A percentile compares a stretch with the other conserved stretches of the same genome.
These are phyloP conservation scores for Kodamaea anthophila DNA, from an alignment of 1,139 yeast genomes.

Conservation along the genomic window DNA sequence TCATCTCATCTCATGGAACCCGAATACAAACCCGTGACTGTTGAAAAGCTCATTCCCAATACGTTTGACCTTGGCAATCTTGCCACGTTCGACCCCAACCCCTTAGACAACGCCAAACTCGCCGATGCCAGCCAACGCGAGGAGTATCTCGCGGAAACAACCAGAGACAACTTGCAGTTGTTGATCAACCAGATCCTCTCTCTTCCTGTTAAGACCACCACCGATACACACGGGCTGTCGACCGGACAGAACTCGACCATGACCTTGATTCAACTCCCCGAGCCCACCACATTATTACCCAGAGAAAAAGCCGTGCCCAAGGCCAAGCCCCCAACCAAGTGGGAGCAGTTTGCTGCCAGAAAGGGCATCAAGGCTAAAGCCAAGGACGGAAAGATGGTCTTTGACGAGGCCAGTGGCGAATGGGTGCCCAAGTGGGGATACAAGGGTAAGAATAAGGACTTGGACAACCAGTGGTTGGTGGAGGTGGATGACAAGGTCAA, in stretches of 20 bases:
- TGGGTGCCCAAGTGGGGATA: constrained; percentile 99
- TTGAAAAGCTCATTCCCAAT: constrained; percentile 83
- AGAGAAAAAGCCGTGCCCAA: constrained; percentile 95
- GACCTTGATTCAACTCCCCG: constrained; percentile 82
- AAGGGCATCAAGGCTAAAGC: constrained; percentile 92
- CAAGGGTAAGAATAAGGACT: constrained; percentile 81
- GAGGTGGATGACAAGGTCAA: constrained; percentile 78
- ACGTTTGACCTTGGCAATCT: constrained; percentile 81
- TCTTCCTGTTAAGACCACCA: constrained; percentile 79
- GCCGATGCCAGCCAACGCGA: constrained; percentile 53
- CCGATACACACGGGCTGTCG: constrained; percentile 59
- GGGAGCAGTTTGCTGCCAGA: constrained; percentile 95
- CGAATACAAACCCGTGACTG: constrained; percentile 65
- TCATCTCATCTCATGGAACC: constrained; percentile 11
- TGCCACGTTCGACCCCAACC: constrained; percentile 81
- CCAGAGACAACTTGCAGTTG: constrained; percentile 91
- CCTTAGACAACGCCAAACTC: constrained; percentile 57
- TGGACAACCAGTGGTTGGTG: constrained; percentile 92
- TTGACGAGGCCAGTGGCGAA: constrained; percentile 81
- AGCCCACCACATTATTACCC: constrained; percentile 76
- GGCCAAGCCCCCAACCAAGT: constrained; percentile 84
- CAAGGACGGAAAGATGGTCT: constrained; percentile 85
- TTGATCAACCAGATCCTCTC: constrained; percentile 85
- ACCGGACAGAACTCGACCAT: constrained; percentile 67
- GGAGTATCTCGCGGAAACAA: constrained; percentile 54